These are phyloP conservation scores for Stemphylium vesicarium DNA, from an alignment of 2,329 filamentous ascomycete genomes.

Conservation along the genomic window DNA sequence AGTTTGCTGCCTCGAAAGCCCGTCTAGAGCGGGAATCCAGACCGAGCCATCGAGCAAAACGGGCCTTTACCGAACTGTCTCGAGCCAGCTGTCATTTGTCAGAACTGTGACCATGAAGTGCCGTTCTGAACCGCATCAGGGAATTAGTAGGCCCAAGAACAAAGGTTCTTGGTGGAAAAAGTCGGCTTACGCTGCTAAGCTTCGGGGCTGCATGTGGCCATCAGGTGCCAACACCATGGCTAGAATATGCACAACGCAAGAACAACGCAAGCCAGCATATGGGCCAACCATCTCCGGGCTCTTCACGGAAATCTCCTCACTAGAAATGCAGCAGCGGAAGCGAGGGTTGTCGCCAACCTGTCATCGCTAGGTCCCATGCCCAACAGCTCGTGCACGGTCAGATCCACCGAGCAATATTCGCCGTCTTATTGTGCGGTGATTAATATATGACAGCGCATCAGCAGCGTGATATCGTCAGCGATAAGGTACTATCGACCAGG, in stretches of 20 bases:
- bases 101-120: not conserved
- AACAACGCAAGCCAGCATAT: not conserved
- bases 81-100: not conserved
- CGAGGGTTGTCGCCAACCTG: slow-evolving; percentile 6
- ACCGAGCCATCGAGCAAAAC: no score
- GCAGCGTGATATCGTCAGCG: slow-evolving; percentile 11
- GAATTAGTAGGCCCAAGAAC: not conserved
- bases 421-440: slow-evolving; percentile 10
- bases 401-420: slow-evolving; percentile 5
- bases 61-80: no score
- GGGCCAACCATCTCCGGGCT: not conserved
- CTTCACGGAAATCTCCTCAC: not conserved
- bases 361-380: slow-evolving; percentile 1
- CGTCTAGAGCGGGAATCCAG: no score
- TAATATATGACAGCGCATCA: slow-evolving; percentile 9
- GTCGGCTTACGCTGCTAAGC: not conserved
- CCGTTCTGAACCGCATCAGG: no score
- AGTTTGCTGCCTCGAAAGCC: not conserved
- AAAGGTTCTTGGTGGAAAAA: not conserved
- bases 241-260: not conserved
- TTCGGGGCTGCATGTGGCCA: not conserved
- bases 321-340: not conserved
- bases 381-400: slow-evolving; percentile 8
- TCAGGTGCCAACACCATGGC: not conserved
- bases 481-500: slow-evolving; percentile 8